These are phyloP conservation scores for Turnera subulata DNA, from an alignment of 345 rosid species.

Conservation along the genomic window DNA sequence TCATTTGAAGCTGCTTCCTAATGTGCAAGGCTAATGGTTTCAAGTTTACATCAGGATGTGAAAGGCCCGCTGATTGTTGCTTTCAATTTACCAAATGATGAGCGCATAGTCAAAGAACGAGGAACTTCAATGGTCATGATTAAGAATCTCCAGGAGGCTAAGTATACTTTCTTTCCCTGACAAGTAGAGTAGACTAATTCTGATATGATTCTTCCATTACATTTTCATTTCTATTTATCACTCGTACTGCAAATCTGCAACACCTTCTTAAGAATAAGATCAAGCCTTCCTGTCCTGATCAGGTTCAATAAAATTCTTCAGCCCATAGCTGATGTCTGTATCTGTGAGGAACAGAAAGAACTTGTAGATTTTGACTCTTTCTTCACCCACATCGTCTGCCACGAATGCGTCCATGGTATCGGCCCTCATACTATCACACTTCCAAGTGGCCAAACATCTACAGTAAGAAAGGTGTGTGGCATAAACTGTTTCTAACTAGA, in stretches of 20 bases:
- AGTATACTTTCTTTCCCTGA: constrained; percentile 40
- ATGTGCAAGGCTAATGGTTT: constrained; percentile 15
- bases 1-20: neutral
- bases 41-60: constrained; percentile 60
- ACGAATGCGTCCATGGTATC: constrained; percentile 96
- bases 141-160: constrained; percentile 82
- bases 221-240: neutral
- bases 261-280: no score
- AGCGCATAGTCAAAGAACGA: constrained; percentile 77
- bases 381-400: constrained; percentile 90
- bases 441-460: constrained; percentile 77
- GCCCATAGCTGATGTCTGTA: constrained; percentile 72
- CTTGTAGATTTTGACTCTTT: constrained; percentile 94
- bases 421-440: constrained; percentile 91
- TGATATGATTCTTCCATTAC: neutral
- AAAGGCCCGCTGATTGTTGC: constrained; percentile 97
- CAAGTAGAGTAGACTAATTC: no score
- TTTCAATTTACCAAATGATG: constrained; percentile 92
- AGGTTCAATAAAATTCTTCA: constrained; percentile 84
- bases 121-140: constrained; percentile 98
- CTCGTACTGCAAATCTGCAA: no score
- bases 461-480: constrained; percentile 73
- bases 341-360: constrained; percentile 58
- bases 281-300: constrained; percentile 18
- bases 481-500: neutral